Conservation (phyloP, 805 yeast genomes). For the Yamadazyma nakazawae region DNA sequence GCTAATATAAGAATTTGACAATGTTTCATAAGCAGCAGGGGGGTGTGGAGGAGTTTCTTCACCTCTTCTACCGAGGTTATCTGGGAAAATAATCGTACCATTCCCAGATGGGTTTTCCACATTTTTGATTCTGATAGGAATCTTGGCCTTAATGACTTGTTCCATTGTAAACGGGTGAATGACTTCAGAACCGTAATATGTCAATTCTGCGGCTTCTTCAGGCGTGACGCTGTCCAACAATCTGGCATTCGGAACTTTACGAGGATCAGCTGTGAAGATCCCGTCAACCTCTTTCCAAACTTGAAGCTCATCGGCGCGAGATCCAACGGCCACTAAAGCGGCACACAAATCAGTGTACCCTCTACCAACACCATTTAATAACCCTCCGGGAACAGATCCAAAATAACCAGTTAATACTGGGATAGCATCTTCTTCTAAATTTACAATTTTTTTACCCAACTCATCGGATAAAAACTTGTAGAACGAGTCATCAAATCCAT, state of each 20-base stretch:
- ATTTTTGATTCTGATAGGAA: conserved; percentile 95
- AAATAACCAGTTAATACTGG: conserved; percentile 97
- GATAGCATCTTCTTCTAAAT: conserved; percentile 44
- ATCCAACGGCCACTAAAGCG: conserved; percentile 91
- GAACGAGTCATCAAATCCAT: conserved; percentile 65
- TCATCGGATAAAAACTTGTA: conserved; percentile 53
- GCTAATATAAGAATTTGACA: conserved; percentile 29
- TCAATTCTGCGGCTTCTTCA: conserved; percentile 97
- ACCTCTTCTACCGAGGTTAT: conserved; percentile 78
- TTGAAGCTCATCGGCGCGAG: conserved; percentile 89
- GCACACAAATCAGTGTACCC: conserved; percentile 98
- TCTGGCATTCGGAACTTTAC: conserved; percentile 89
- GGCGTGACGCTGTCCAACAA: conserved; percentile 87
- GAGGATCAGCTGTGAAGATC: conserved; percentile 96
- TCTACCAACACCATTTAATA: conserved; percentile 89
- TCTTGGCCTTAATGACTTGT: conserved; percentile 92
- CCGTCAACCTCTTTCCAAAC: conserved; percentile 99
- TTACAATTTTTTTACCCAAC: conserved; percentile 48
- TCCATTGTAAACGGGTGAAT: conserved; percentile 99
- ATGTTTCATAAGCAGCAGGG: conserved; percentile 67
- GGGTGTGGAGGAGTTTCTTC: conserved; percentile 94
- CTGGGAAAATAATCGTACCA: conserved; percentile 95
- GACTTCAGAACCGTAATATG: conserved; percentile 96
- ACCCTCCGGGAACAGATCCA: conserved; percentile 94
- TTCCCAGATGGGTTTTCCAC: conserved; percentile 90